Evolutionary conservation across 2,329 filamentous ascomycete species (phyloP).

Genomic region (Metarhizium brunneum): DNA sequence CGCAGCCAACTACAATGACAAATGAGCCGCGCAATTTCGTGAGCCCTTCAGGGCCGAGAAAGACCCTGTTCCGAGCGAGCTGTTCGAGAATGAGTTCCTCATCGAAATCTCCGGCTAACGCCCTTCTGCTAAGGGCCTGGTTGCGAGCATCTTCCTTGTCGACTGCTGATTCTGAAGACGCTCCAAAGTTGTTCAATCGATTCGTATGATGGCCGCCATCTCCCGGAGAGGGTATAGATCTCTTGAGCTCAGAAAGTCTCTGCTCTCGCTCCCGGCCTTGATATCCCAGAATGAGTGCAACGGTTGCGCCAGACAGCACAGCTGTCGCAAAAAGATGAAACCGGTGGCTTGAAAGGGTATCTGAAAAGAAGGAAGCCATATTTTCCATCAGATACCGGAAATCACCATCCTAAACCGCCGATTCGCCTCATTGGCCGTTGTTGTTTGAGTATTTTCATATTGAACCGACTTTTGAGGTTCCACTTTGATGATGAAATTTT

Average conservation of each 20-base stretch:
- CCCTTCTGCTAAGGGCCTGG: constrained; percentile 47
- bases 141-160: constrained; percentile 56
- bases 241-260: constrained; percentile 47
- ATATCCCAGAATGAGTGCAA: constrained; percentile 53
- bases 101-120: constrained; percentile 55
- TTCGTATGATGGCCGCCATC: constrained; percentile 12
- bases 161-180: constrained; percentile 32
- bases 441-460: background rate
- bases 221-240: constrained; percentile 39
- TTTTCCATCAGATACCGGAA: constrained; percentile 10
- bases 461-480: background rate
- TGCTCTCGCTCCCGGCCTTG: constrained; percentile 49
- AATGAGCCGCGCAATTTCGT: constrained; percentile 71
- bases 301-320: constrained; percentile 51
- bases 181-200: constrained; percentile 51
- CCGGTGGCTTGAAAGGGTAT: constrained; percentile 34
- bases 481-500: background rate
- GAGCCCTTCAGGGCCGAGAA: constrained; percentile 75
- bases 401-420: background rate
- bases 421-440: background rate
- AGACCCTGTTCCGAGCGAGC: constrained; percentile 84
- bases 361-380: constrained; percentile 36
- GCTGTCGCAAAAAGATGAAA: constrained; percentile 64
- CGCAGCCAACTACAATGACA: constrained; percentile 83
- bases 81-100: constrained; percentile 88